Evolutionary conservation across 257 asterid genomes (phyloP), one percentile per base, ranked within the genome.

Genomic region (Lantana camara): DNA sequence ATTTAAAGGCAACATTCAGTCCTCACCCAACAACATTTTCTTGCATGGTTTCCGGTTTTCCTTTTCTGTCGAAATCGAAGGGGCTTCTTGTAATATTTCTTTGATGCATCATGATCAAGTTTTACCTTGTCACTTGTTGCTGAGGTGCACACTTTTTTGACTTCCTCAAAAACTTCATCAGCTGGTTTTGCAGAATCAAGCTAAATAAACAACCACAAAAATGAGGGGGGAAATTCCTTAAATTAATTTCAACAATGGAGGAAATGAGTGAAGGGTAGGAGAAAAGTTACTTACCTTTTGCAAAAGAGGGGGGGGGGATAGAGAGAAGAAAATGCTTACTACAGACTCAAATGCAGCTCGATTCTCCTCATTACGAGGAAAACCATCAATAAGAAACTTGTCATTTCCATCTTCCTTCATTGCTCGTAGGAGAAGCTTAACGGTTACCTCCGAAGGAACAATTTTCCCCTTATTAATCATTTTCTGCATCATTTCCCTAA

Each of bases 311-410:
- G 12, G 30, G 11, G 15, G n/a, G 4, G 32, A 44, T 8, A 44
- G n/a, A 11, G n/a, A 34, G 24, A 19, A 51, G 41, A 57, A 22
- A 42, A 20, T 59, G 68, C 81, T 49, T 65, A 82, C 89, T 0
- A 82, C 72, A 66, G 20, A 83, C 77, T 62, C 89, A 34, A 82
- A 83, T 23, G 79, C 89, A 91, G 95, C 74, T 67, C 87, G n/a
- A 82, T 79, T 72, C 80, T 80, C 94, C 73, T 80, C 84, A 60
- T 78, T 80, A 24, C 88, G 87, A 44, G 94, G 94, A 70, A 85
- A 83, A 45, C 94, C 90, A 38, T 85, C 87, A 27, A 85, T 83
- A 22, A 83, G 94, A 63, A 85, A 80, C 62, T 80, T 85, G 80
- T 80, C 77, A 9, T 69, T 83, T 59, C 75, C 80, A 35, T 72